Evolutionary conservation across 441 rosid genomes (phyloP).

Genomic region (Rhodomyrtus psidioides): DNA sequence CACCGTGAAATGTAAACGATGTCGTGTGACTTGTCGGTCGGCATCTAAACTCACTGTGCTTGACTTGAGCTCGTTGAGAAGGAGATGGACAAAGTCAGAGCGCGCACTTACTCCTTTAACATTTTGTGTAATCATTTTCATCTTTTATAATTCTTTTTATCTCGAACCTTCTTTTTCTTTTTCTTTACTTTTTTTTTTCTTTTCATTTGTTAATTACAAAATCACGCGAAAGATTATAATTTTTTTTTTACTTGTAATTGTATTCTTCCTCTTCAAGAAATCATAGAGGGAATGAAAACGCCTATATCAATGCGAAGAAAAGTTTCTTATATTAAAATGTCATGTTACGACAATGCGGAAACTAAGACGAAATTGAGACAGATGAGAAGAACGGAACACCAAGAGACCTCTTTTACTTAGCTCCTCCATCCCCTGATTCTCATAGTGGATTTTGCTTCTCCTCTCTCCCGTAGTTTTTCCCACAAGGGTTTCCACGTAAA

Average conservation of each 20-base stretch:
- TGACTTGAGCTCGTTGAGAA: not conserved
- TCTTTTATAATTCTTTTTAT: not conserved
- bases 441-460: too few species aligned
- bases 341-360: too few species aligned
- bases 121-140: not conserved
- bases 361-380: too few species aligned
- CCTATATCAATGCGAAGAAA: not conserved
- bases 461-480: too few species aligned
- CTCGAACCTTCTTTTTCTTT: not conserved
- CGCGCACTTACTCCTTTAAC: not conserved
- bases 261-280: not conserved
- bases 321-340: rapidly evolving
- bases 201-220: not conserved
- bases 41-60: not conserved
- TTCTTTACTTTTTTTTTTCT: not conserved
- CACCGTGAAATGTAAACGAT: not conserved
- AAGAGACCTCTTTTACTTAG: too few species aligned
- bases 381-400: too few species aligned
- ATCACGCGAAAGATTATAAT: not conserved
- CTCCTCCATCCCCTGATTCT: too few species aligned
- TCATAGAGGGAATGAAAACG: not conserved
- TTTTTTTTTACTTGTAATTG: not conserved
- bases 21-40: not conserved
- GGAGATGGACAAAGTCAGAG: not conserved
- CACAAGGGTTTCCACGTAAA: too few species aligned